Conservation (phyloP, 2,329 filamentous ascomycete species). For the Pseudocercospora fijiensis region DNA sequence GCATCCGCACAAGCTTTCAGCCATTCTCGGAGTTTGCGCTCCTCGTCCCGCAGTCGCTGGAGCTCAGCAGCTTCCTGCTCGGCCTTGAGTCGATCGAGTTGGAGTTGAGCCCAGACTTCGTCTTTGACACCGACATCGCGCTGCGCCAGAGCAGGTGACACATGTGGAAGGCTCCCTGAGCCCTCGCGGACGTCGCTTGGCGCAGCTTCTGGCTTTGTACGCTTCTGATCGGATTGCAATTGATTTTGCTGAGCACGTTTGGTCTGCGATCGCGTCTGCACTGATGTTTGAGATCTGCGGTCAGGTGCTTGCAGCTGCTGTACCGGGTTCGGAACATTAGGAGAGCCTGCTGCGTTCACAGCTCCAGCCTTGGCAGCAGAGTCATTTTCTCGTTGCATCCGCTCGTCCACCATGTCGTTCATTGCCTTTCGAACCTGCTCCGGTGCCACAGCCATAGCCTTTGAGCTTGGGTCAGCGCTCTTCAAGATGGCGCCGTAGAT, state of each 20-base stretch:
- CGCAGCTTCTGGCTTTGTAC: not conserved
- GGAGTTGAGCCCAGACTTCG: not conserved
- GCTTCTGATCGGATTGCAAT: not conserved
- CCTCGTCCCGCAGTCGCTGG: not conserved
- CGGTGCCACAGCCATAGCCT: not conserved
- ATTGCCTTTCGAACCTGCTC: not conserved
- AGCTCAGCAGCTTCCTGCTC: not conserved
- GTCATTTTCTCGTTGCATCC: not conserved
- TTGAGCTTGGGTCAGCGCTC: not conserved
- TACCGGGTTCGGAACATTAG: not conserved
- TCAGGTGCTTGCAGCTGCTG: not conserved
- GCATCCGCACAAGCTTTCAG: not conserved
- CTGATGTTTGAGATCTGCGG: not conserved
- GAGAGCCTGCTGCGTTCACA: not conserved
- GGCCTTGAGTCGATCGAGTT: not conserved
- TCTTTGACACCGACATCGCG: not conserved
- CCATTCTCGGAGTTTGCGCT: not conserved
- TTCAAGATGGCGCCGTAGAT: not conserved
- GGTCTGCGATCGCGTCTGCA: not conserved
- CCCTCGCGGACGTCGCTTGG: not conserved
- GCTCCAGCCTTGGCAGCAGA: not conserved
- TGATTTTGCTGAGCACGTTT: not conserved
- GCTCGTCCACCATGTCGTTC: not conserved
- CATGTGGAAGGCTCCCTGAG: not conserved
- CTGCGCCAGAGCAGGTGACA: not conserved